Conservation (phyloP, 495 filamentous ascomycete genomes). For the Massariosphaeria phaeospora region DNA sequence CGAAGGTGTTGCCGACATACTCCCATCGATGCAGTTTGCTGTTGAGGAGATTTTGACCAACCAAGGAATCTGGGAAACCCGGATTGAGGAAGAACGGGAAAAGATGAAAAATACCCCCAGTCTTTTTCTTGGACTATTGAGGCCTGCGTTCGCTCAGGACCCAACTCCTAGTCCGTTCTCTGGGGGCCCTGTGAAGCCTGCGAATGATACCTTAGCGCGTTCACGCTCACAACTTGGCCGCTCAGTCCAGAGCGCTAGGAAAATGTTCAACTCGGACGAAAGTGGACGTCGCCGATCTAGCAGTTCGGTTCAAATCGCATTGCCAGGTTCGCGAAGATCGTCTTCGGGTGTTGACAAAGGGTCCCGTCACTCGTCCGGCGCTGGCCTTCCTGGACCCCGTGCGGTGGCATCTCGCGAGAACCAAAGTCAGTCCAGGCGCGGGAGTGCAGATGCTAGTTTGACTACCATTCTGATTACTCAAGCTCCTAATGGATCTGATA, state of each 20-base stretch:
- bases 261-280: neutral
- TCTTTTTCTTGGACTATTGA: constrained; percentile 9
- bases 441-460: constrained; percentile 29
- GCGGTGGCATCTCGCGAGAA: constrained; percentile 7
- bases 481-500: constrained; percentile 13
- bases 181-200: constrained; percentile 9
- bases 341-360: constrained; percentile 22
- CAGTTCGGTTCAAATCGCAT: constrained; percentile 7
- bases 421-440: constrained; percentile 31
- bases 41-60: constrained; percentile 75
- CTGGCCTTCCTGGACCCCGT: constrained; percentile 6
- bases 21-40: constrained; percentile 77
- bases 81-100: constrained; percentile 52
- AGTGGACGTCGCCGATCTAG: constrained; percentile 14
- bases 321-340: constrained; percentile 18
- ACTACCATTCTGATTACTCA: constrained; percentile 32
- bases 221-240: neutral
- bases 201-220: neutral
- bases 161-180: constrained; percentile 27
- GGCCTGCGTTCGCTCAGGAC: constrained; percentile 11
- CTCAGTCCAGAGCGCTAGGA: neutral
- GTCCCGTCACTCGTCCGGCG: constrained; percentile 25
- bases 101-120: constrained; percentile 14
- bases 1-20: constrained; percentile 72
- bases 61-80: constrained; percentile 63